Evolutionary conservation across 495 filamentous ascomycete genomes (phyloP), one percentile per base, ranked within the genome.

Genomic region (Aspergillus asperescens): DNA sequence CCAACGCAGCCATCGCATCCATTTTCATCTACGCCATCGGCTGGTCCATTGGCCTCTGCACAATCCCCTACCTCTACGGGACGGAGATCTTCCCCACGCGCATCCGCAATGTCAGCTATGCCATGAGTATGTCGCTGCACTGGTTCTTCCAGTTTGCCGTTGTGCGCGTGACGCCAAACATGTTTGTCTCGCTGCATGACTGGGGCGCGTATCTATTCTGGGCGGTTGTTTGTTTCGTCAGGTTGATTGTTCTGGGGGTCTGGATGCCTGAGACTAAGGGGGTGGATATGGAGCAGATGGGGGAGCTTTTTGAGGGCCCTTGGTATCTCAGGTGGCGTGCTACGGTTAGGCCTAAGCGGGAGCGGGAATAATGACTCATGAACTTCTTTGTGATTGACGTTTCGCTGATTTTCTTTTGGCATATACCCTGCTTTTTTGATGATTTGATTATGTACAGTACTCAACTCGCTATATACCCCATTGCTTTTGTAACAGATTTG

Each of bases 81-180:
- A 71, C 72, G 3, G 73, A 76, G 55, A 72, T 76, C 16, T 76
- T 75, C 57, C 72, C 72, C 15, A 76, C 69, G 1, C 65, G 70
- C 34, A 73, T 75, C 51, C 69, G 73, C 22, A 73, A 70, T 46
- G 59, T 72, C 13, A 65, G 69, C 48, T 75, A 76, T 44, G 71
- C 69, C 5, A 50, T 61, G 37, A 74, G 70, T 34, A 76, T 75
- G 72, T 62, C 62, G 0, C 52, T 75, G 23, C 73, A 75, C 52
- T 76, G 73, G 73, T 70, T 73, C 55, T 76, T 74, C 61, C 72
- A 75, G 59, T 76, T 76, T 55, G 72, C 73, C 20, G 72, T 76
- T 18, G 73, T 76, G 15, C 69, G 72, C 5, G 73, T 76, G 15
- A 76, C 73, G 2, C 69, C 69, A 0, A 73, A 73, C 51, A 75